Conservation (phyloP, 805 yeast species). For the Starmerella bombicola region DNA sequence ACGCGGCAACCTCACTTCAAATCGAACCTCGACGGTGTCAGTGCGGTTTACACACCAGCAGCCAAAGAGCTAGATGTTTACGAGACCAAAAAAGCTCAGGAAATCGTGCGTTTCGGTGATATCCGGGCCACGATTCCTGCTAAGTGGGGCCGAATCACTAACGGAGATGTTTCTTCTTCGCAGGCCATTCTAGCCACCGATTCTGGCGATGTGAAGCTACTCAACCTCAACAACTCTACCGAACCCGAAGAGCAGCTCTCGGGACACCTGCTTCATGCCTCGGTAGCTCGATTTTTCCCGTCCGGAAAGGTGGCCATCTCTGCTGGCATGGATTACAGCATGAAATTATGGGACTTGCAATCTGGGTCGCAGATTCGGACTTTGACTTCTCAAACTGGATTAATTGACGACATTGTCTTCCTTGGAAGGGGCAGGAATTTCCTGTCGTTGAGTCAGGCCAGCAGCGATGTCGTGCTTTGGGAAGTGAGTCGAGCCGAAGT, state of each 20-base stretch:
- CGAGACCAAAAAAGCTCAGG: not conserved
- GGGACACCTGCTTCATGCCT: conserved; percentile 44
- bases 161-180: conserved; percentile 10
- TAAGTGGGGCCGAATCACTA: conserved; percentile 2
- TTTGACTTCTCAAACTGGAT: conserved; percentile 38
- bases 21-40: conserved; percentile 11
- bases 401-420: conserved; percentile 39
- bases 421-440: conserved; percentile 60
- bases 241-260: conserved; percentile 17
- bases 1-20: conserved; percentile 16
- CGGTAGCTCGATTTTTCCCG: conserved; percentile 43
- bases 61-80: conserved; percentile 17
- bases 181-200: conserved; percentile 10
- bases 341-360: conserved; percentile 48
- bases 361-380: conserved; percentile 41
- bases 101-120: conserved; percentile 7
- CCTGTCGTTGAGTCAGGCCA: conserved; percentile 35
- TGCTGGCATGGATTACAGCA: conserved; percentile 44
- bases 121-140: not conserved
- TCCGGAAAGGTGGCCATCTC: conserved; percentile 50
- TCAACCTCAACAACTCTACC: not conserved
- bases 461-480: conserved; percentile 42
- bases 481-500: conserved; percentile 49
- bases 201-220: conserved; percentile 6
- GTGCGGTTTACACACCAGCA: conserved; percentile 12